These are phyloP conservation scores for Macrolepiota fuliginosa DNA, from an alignment of 768 basidiomycete genomes.

Conservation along the genomic window DNA sequence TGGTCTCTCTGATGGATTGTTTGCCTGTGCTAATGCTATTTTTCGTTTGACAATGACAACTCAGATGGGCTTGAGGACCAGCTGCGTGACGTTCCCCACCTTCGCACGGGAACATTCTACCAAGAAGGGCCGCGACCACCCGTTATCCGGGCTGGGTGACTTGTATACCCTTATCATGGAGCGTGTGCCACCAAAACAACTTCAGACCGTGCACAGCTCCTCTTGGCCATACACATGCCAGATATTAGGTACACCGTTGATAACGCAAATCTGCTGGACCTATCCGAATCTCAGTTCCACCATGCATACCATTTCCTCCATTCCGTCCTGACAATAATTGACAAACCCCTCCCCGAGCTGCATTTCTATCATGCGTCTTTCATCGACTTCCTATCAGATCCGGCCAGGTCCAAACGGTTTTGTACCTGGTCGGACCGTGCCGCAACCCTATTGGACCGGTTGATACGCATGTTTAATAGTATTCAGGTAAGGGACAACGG, in stretches of 20 bases:
- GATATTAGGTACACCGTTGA: background rate
- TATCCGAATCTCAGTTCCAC: background rate
- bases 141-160: background rate
- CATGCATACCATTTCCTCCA: background rate
- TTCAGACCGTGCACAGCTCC: background rate
- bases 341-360: background rate
- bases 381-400: background rate
- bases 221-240: background rate
- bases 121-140: background rate
- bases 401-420: background rate
- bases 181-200: background rate
- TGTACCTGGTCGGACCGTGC: background rate
- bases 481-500: too few species aligned
- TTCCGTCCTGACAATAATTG: background rate
- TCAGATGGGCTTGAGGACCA: background rate
- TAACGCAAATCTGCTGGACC: background rate
- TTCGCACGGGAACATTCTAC: background rate
- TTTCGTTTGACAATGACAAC: constrained; percentile 5
- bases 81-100: background rate
- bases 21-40: background rate
- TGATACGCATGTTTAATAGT: too few species aligned
- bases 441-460: background rate
- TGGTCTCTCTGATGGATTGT: background rate
- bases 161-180: background rate
- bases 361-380: constrained; percentile 2